Percentiles rank a stretch among this genome's conserved stretches.
phyloP scores from a whole-genome alignment of 768 basidiomycete species.

The Boletus sensibilis region DNA sequence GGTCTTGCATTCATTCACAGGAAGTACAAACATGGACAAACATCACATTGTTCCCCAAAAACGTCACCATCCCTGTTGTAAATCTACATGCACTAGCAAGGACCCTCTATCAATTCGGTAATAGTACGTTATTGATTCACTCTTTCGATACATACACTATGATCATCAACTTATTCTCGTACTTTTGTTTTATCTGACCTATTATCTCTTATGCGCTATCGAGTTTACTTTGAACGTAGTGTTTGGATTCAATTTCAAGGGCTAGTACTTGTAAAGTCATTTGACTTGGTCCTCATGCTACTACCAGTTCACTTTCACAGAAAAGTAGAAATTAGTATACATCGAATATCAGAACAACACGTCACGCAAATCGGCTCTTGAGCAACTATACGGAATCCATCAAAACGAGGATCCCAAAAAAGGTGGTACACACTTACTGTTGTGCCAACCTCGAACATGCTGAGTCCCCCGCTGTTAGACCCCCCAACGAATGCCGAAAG shows the following conservation, averaged over 20 bases:
- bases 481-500: constrained; percentile 47
- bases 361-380: constrained; percentile 16
- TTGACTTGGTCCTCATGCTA: too few species aligned
- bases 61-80: too few species aligned
- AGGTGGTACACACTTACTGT: constrained; percentile 40
- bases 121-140: too few species aligned
- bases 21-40: too few species aligned
- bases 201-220: not conserved
- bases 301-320: too few species aligned
- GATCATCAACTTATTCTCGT: too few species aligned
- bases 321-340: not conserved
- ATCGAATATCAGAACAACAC: not conserved
- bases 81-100: too few species aligned
- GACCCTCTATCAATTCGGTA: too few species aligned
- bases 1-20: too few species aligned
- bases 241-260: not conserved
- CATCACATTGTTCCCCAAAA: too few species aligned
- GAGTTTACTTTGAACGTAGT: not conserved
- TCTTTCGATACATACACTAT: too few species aligned
- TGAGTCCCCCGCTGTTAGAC: constrained; percentile 66
- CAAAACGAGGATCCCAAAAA: not conserved
- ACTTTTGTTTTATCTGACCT: too few species aligned
- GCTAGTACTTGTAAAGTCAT: not conserved
- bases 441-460: constrained; percentile 47
- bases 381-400: constrained; percentile 9